Conservation (phyloP, 495 filamentous ascomycete species). For the Pyrenopolyporus hunteri region DNA sequence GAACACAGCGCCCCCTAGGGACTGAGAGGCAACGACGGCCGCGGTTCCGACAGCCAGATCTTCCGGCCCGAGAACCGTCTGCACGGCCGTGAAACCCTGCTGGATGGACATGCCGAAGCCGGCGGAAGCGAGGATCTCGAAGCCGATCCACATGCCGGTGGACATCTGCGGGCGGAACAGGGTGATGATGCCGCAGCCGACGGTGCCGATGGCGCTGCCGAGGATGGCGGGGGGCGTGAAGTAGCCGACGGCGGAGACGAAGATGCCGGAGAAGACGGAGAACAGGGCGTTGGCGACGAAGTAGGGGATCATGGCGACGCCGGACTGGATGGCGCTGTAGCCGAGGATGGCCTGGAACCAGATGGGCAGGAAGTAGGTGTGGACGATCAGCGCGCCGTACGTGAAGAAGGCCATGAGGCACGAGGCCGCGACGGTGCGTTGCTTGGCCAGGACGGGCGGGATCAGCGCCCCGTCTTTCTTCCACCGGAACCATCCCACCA, state of each 20-base stretch:
- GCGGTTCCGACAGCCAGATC: slow-evolving; percentile 63
- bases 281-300: slow-evolving; percentile 65
- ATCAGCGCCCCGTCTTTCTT: slow-evolving; percentile 65
- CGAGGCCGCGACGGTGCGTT: slow-evolving; percentile 65
- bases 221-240: slow-evolving; percentile 71
- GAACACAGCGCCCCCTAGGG: slow-evolving; percentile 65
- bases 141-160: slow-evolving; percentile 63
- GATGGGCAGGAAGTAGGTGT: slow-evolving; percentile 72
- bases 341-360: slow-evolving; percentile 84
- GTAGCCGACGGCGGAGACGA: slow-evolving; percentile 61
- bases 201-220: slow-evolving; percentile 61
- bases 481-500: slow-evolving; percentile 62
- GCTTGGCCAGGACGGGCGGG: slow-evolving; percentile 67
- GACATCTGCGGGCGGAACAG: slow-evolving; percentile 53
- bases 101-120: slow-evolving; percentile 69
- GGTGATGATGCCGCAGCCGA: slow-evolving; percentile 69
- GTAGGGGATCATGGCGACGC: slow-evolving; percentile 71
- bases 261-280: slow-evolving; percentile 59
- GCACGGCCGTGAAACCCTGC: slow-evolving; percentile 58
- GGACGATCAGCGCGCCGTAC: slow-evolving; percentile 64
- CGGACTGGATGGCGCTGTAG: slow-evolving; percentile 66
- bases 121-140: slow-evolving; percentile 64
- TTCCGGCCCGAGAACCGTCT: slow-evolving; percentile 53
- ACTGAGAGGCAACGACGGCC: slow-evolving; percentile 63
- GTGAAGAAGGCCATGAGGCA: slow-evolving; percentile 59